phyloP scores from a whole-genome alignment of 1,139 yeast species.

The Yamadazyma jaroonii region DNA sequence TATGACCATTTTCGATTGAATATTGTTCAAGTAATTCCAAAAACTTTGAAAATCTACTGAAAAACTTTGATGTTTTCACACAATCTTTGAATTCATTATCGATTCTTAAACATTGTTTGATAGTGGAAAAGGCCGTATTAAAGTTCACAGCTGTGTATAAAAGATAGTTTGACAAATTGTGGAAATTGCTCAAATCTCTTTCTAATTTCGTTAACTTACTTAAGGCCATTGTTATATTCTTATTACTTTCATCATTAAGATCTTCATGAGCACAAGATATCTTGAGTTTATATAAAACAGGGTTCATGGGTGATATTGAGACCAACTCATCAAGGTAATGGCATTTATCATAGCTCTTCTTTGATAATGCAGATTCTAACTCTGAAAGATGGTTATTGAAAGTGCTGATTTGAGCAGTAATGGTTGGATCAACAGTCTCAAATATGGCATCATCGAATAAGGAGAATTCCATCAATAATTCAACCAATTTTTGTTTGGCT shows the following conservation, averaged over 20 bases:
- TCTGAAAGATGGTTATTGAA: conserved; percentile 19
- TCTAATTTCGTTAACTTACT: conserved; percentile 26
- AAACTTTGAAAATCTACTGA: conserved; percentile 29
- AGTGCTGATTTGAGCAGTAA: conserved; percentile 10
- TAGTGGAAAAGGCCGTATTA: conserved; percentile 45
- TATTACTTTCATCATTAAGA: conserved; percentile 12
- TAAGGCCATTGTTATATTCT: conserved; percentile 23
- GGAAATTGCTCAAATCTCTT: conserved; percentile 33
- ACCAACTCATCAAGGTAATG: conserved; percentile 20
- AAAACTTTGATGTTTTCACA: conserved; percentile 47
- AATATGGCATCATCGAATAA: conserved; percentile 25
- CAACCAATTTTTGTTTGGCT: conserved; percentile 43
- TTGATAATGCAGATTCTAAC: conserved; percentile 16
- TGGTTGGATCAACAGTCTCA: conserved; percentile 13
- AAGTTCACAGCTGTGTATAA: conserved; percentile 52
- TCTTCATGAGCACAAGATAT: conserved; percentile 17
- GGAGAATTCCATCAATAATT: conserved; percentile 47
- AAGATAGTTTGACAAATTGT: conserved; percentile 37
- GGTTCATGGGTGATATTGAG: conserved; percentile 22
- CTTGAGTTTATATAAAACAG: conserved; percentile 16
- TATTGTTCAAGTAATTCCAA: conserved; percentile 43
- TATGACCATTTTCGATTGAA: conserved; percentile 36
- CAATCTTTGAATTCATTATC: conserved; percentile 66
- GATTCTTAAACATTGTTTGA: conserved; percentile 61
- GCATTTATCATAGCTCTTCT: conserved; percentile 19